These are phyloP conservation scores for Penicillium sp. DNA, from an alignment of 2,329 filamentous ascomycete genomes.

Conservation along the genomic window DNA sequence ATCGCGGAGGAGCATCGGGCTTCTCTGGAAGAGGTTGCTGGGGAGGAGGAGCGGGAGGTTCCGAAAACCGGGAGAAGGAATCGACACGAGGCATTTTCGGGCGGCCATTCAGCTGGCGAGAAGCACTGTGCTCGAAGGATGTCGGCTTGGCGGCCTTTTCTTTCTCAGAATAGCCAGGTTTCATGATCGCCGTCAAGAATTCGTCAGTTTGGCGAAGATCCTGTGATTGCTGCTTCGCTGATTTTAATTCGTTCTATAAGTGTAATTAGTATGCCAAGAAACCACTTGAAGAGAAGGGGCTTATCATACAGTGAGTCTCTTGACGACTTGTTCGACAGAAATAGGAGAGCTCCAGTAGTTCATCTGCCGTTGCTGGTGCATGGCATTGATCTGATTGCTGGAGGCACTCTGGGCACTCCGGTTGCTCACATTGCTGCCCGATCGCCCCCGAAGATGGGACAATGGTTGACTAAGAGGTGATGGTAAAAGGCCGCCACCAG, in stretches of 20 bases:
- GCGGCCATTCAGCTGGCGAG: conserved; percentile 44
- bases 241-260: conserved; percentile 79
- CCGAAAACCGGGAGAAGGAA: conserved; percentile 78
- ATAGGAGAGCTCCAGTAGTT: conserved; percentile 85
- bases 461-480: conserved; percentile 62
- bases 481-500: conserved; percentile 68
- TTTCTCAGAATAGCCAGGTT: conserved; percentile 59
- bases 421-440: conserved; percentile 63
- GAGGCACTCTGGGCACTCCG: conserved; percentile 53
- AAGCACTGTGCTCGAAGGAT: conserved; percentile 43
- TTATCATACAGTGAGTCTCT: conserved; percentile 65
- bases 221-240: conserved; percentile 78
- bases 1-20: conserved; percentile 59
- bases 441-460: conserved; percentile 63
- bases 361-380: conserved; percentile 68
- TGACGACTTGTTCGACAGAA: conserved; percentile 91
- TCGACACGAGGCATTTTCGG: conserved; percentile 59
- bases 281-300: neutral
- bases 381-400: conserved; percentile 51
- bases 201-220: conserved; percentile 78
- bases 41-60: conserved; percentile 87
- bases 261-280: neutral
- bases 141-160: conserved; percentile 46
- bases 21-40: conserved; percentile 92
- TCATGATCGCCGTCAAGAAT: conserved; percentile 72